Conservation (phyloP, 106 monocot genomes). For the Dendrobium catenatum region DNA sequence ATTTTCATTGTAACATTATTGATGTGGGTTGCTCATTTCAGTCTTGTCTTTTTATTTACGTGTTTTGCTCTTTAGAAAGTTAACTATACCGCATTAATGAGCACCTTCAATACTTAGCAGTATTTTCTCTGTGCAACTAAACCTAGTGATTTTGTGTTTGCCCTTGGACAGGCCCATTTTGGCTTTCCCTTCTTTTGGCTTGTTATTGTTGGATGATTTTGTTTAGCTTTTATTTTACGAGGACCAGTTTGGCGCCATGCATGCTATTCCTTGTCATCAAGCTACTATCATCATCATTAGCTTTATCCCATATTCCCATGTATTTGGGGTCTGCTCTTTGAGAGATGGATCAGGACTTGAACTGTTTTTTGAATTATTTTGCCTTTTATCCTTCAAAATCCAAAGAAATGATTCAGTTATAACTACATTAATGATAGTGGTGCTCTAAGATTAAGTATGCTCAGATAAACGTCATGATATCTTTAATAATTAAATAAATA, state of each 20-base stretch:
- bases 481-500: background rate
- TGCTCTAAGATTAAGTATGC: too few species aligned
- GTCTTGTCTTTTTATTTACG: too few species aligned
- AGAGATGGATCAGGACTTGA: too few species aligned
- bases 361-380: too few species aligned
- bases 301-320: background rate
- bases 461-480: background rate
- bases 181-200: background rate
- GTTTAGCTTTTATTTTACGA: background rate
- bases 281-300: background rate
- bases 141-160: background rate
- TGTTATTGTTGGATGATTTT: background rate
- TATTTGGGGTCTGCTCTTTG: background rate
- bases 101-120: background rate
- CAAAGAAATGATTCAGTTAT: too few species aligned
- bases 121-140: background rate
- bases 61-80: too few species aligned
- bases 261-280: background rate
- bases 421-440: too few species aligned
- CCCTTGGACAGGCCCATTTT: background rate
- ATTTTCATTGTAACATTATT: too few species aligned
- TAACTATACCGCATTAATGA: background rate
- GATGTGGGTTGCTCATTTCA: too few species aligned
- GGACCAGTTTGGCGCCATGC: background rate
- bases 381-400: too few species aligned